Evolutionary conservation across 192 early-diverging fungal species (phyloP).

Genomic region (Coemansia sp.): DNA sequence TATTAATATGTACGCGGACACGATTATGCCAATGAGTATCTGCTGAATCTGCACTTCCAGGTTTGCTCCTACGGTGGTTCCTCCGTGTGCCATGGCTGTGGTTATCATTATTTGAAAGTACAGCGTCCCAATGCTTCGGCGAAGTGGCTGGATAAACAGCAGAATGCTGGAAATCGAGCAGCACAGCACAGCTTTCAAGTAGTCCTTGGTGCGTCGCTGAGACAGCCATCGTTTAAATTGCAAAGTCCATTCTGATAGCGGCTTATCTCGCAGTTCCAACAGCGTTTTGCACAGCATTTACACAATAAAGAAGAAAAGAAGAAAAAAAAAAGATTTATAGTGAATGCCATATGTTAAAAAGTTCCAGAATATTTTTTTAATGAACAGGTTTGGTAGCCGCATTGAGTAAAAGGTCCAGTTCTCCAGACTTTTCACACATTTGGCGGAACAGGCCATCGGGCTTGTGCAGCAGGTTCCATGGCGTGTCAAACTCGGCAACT

Average conservation of each 20-base stretch:
- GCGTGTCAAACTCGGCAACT: conserved; percentile 81
- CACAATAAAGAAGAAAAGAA: conserved; percentile 4
- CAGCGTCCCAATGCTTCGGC: conserved; percentile 15
- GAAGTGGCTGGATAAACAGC: conserved; percentile 23
- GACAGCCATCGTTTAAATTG: conserved; percentile 10
- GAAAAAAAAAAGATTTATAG: background rate
- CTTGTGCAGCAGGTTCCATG: conserved; percentile 63
- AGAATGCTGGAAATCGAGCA: conserved; percentile 29
- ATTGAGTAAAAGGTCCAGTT: conserved; percentile 63
- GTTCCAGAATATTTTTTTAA: background rate
- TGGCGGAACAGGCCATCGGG: conserved; percentile 62
- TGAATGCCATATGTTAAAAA: background rate
- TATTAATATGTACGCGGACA: conserved; percentile 24
- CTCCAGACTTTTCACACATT: conserved; percentile 86
- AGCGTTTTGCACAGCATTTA: background rate
- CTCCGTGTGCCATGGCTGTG: conserved; percentile 39
- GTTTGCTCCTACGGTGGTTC: conserved; percentile 40
- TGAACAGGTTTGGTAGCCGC: conserved; percentile 35
- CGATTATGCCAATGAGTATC: conserved; percentile 14
- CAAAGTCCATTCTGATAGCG: background rate
- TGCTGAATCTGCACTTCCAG: conserved; percentile 44
- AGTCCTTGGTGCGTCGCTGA: conserved; percentile 27
- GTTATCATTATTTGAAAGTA: conserved; percentile 36
- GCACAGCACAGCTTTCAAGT: conserved; percentile 35
- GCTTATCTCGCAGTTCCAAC: background rate